A percentile compares a stretch with the other conserved stretches of the same genome.
Conservation (phyloP, 306 rosid genomes). For the Arachis hypogaea region DNA sequence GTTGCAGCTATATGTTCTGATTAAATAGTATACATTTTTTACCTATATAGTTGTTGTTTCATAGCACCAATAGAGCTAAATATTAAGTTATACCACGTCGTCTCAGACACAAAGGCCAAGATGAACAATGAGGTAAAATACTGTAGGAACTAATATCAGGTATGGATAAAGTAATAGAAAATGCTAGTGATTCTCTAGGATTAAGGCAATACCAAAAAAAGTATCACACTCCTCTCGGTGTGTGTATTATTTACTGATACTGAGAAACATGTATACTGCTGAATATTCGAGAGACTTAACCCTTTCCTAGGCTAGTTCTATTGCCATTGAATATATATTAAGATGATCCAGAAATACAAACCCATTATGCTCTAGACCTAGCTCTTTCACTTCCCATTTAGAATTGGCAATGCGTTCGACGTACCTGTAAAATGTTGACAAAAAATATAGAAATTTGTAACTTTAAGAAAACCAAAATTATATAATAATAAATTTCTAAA, state of each 20-base stretch:
- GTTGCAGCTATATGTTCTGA: not conserved
- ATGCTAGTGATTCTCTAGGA: too few species aligned
- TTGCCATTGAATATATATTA: constrained; percentile 30
- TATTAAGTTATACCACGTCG: not conserved
- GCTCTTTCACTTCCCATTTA: constrained; percentile 96
- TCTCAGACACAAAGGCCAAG: not conserved
- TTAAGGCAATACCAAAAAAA: too few species aligned
- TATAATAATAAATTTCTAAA: not conserved
- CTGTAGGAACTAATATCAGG: not conserved
- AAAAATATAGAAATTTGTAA: constrained; percentile 14
- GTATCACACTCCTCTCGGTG: too few species aligned
- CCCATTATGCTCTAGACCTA: constrained; percentile 98
- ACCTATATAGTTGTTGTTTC: not conserved
- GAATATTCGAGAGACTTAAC: too few species aligned
- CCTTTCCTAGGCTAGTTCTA: too few species aligned
- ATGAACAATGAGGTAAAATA: constrained; percentile 11
- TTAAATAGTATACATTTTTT: not conserved
- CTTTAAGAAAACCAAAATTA: not conserved
- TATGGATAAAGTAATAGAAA: too few species aligned
- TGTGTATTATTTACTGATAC: too few species aligned
- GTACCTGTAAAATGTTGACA: constrained; percentile 63
- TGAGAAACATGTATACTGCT: too few species aligned
- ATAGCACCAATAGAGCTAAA: constrained; percentile 8
- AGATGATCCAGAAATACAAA: constrained; percentile 50
- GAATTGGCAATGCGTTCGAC: constrained; percentile 88